Evolutionary conservation across 2,329 filamentous ascomycete species (phyloP).

Genomic region (Aspergillus chevalieri): DNA sequence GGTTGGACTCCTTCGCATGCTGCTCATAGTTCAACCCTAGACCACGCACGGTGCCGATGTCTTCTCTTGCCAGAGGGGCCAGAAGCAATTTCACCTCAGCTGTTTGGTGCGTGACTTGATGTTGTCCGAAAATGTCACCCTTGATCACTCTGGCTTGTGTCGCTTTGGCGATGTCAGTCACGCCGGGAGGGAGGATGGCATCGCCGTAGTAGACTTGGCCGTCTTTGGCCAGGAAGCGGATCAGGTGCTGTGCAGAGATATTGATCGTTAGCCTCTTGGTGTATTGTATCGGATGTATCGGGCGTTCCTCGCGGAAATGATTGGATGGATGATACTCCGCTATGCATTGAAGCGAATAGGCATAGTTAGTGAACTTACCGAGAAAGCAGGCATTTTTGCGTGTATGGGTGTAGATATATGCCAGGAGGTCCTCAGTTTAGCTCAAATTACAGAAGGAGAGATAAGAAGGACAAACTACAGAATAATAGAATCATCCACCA

Average conservation of each 20-base stretch:
- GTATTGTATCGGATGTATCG: not conserved
- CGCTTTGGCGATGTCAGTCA: constrained; percentile 56
- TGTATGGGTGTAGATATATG: constrained; percentile 2
- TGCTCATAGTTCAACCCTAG: constrained; percentile 66
- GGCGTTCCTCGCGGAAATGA: not conserved
- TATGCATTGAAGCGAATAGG: not conserved
- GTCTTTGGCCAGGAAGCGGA: constrained; percentile 67
- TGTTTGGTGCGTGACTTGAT: constrained; percentile 58
- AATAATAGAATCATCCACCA: not conserved
- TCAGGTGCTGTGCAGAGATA: constrained; percentile 50
- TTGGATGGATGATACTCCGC: not conserved
- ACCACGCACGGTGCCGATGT: constrained; percentile 62
- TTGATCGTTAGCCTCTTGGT: not conserved
- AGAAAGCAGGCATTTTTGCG: constrained; percentile 40
- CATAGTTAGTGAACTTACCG: not conserved
- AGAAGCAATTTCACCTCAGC: constrained; percentile 51
- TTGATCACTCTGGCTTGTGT: constrained; percentile 57
- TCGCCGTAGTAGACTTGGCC: constrained; percentile 68
- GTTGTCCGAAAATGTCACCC: constrained; percentile 60
- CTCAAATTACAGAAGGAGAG: not conserved
- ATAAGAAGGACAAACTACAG: not conserved
- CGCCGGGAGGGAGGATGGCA: constrained; percentile 59
- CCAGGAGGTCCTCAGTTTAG: not conserved
- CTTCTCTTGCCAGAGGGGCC: constrained; percentile 55
- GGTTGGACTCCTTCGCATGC: constrained; percentile 63